Evolutionary conservation across 805 yeast genomes (phyloP).

Genomic region (Candida boidinii): DNA sequence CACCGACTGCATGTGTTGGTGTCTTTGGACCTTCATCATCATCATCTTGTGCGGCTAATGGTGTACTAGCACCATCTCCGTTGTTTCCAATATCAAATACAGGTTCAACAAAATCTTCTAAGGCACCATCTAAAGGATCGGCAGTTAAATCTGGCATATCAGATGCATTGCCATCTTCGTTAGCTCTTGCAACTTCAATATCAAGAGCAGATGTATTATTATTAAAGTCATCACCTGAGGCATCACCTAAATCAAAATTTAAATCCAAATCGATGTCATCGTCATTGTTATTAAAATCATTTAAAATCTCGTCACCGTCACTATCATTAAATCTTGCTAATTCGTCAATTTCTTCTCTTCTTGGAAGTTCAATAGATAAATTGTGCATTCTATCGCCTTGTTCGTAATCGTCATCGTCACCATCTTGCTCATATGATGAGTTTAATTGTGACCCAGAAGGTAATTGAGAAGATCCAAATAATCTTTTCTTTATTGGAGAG

Average conservation of each 20-base stretch:
- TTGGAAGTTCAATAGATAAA: slow-evolving; percentile 56
- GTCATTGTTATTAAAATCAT: slow-evolving; percentile 22
- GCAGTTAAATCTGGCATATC: slow-evolving; percentile 9
- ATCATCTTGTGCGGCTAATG: slow-evolving; percentile 3
- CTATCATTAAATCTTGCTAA: slow-evolving; percentile 16
- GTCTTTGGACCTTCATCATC: slow-evolving; percentile 9
- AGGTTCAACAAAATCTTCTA: slow-evolving; percentile 22
- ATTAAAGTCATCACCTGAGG: slow-evolving; percentile 5
- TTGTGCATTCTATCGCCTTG: too few species aligned
- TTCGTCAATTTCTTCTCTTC: slow-evolving; percentile 30
- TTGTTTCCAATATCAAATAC: slow-evolving; percentile 10
- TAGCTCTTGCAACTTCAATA: slow-evolving; percentile 46
- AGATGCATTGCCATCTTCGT: slow-evolving; percentile 15
- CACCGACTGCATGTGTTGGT: slow-evolving; percentile 3
- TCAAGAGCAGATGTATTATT: slow-evolving; percentile 8
- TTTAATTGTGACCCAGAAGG: slow-evolving; percentile 3
- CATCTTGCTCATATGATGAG: slow-evolving; percentile 8
- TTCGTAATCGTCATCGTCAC: too few species aligned
- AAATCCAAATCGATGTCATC: slow-evolving; percentile 23
- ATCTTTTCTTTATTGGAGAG: not conserved
- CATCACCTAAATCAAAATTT: slow-evolving; percentile 24
- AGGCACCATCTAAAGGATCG: slow-evolving; percentile 27
- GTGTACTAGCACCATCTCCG: slow-evolving; percentile 1
- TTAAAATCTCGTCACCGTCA: slow-evolving; percentile 22
- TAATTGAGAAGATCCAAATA: slow-evolving; percentile 1